Conservation (phyloP, 768 basidiomycete species). For the Boletus insuetus region DNA sequence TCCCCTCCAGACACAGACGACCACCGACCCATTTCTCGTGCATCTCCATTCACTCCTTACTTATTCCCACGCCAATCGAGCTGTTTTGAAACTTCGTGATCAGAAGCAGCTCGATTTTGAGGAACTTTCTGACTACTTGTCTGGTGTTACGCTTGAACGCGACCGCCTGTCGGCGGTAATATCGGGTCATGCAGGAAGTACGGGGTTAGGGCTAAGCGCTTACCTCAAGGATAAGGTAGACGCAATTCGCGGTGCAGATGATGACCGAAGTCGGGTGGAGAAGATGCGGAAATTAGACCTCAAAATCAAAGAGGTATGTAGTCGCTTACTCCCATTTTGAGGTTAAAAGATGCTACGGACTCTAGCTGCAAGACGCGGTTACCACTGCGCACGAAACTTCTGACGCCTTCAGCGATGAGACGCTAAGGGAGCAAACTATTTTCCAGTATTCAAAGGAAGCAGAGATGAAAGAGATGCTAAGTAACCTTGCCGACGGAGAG, state of each 20-base stretch:
- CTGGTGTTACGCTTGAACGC: conserved; percentile 88
- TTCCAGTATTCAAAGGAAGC: conserved; percentile 90
- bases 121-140: conserved; percentile 92
- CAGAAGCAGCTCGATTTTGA: conserved; percentile 99
- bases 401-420: conserved; percentile 95
- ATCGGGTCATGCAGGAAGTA: conserved; percentile 83
- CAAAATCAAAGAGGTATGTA: conserved; percentile 89
- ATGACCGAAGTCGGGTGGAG: conserved; percentile 89
- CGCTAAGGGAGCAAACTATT: conserved; percentile 82
- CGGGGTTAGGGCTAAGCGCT: conserved; percentile 78
- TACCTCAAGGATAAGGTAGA: conserved; percentile 94
- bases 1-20: conserved; percentile 70
- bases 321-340: not conserved
- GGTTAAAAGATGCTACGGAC: not conserved
- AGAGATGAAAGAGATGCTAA: conserved; percentile 97
- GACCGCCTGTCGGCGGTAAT: conserved; percentile 90
- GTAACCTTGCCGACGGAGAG: conserved; percentile 87
- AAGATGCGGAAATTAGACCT: conserved; percentile 89
- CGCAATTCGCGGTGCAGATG: conserved; percentile 86
- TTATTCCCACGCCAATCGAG: conserved; percentile 91
- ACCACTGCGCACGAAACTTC: conserved; percentile 93
- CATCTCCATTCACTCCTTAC: conserved; percentile 89
- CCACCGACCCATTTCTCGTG: conserved; percentile 85
- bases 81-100: conserved; percentile 93
- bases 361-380: conserved; percentile 93